Evolutionary conservation across 768 basidiomycete species (phyloP), one percentile per base, ranked within the genome.

Genomic region (Auriscalpium vulgare): DNA sequence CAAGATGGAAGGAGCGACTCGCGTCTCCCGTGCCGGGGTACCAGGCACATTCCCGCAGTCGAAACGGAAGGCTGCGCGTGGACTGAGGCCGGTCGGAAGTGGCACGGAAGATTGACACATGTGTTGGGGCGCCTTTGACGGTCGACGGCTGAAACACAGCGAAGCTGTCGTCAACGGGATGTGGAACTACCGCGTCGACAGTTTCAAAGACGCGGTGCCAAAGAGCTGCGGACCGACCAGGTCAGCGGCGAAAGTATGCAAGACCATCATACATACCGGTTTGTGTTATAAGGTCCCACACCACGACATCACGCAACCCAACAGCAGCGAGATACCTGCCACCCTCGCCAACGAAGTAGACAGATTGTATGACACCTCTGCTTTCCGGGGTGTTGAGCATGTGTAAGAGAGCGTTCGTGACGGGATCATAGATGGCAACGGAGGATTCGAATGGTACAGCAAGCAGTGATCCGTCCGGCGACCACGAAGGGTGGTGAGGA

Each of bases 381-480:
- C 81, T 82, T 40, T 82, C 80, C 43, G 75, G 75, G 29, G 79
- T 77, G 10, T 50, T 44, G 58, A 93, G 73, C 0, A 81, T 81
- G 46, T 81, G 81, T 17, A 79, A 73, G 14, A 89, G 70, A 21
- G 74, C 69, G 58, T 82, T 86, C 21, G 82, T 82, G 19, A 72
- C 63, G 0, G 89, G 78, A 63, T 92, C 85, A 69, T 88, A 97
- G 7, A 98, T 68, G 6, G 83, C 81, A 52, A 95, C 76, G 57
- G 81, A 80, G 14, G 78, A 66, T 0, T 83, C 83, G 52, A 88
- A 78, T 11, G 85, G 76, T 19, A 95, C 78, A 11, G 87, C 88
- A 47, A 98, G 73, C 36, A 99, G 75, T 6, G 94, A 94, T 9
- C 83, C 87, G 67, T 99, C 97, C 4, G 76, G 78, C 7, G 95